Evolutionary conservation across 2,329 filamentous ascomycete genomes (phyloP).

Genomic region (Macrophomina tecta): DNA sequence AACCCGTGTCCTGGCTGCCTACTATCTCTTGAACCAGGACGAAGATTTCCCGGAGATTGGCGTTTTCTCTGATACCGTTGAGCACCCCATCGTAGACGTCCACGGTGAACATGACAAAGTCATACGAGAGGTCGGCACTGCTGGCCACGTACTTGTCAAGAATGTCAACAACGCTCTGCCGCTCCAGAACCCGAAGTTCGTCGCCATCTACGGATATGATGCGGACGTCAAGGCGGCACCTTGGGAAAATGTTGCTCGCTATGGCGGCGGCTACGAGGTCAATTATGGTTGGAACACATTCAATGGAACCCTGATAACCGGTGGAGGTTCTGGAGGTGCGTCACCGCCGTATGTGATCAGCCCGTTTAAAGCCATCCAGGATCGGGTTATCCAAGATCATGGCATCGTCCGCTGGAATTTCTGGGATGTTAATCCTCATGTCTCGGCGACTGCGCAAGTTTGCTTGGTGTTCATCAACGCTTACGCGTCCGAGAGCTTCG

Average conservation of each 20-base stretch:
- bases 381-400: slow-evolving; percentile 32
- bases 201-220: slow-evolving; percentile 49
- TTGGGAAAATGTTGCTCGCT: slow-evolving; percentile 46
- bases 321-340: slow-evolving; percentile 50
- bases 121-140: slow-evolving; percentile 50
- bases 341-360: slow-evolving; percentile 46
- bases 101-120: slow-evolving; percentile 44
- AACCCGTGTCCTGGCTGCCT: slow-evolving; percentile 37
- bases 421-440: slow-evolving; percentile 38
- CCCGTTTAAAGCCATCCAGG: slow-evolving; percentile 51
- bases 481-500: slow-evolving; percentile 54
- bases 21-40: slow-evolving; percentile 46
- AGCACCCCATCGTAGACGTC: slow-evolving; percentile 54
- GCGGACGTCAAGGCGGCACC: slow-evolving; percentile 43
- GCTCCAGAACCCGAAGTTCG: slow-evolving; percentile 50
- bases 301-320: slow-evolving; percentile 43
- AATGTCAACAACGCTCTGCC: slow-evolving; percentile 62
- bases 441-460: slow-evolving; percentile 51
- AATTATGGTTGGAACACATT: slow-evolving; percentile 53
- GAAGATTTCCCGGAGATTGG: slow-evolving; percentile 40
- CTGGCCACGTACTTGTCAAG: slow-evolving; percentile 52
- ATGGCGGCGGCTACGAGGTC: slow-evolving; percentile 48
- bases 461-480: slow-evolving; percentile 67
- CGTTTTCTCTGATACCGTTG: slow-evolving; percentile 34
- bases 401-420: slow-evolving; percentile 46